phyloP scores from a whole-genome alignment of 202 grass and related monocot genomes.

The Carex sylvatica region DNA sequence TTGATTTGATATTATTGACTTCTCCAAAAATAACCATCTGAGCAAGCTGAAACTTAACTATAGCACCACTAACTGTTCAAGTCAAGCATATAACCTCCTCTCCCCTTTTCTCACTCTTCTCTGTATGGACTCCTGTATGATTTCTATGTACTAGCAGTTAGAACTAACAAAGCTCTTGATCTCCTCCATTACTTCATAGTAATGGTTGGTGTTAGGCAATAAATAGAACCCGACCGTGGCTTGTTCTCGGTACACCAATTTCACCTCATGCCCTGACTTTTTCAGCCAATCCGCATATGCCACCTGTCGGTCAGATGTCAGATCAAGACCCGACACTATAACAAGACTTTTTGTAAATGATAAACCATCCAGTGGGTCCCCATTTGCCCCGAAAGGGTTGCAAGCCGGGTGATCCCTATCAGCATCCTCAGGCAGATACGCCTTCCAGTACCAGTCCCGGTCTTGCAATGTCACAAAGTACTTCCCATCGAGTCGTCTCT shows the following conservation, averaged over 20 bases:
- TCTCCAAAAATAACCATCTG: background rate
- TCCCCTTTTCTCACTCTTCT: background rate
- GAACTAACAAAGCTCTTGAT: slow-evolving; percentile 68
- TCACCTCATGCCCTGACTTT: slow-evolving; percentile 60
- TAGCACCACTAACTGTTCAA: slow-evolving; percentile 10
- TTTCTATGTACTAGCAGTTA: slow-evolving; percentile 57
- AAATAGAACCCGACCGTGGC: slow-evolving; percentile 92
- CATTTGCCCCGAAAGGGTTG: slow-evolving; percentile 88
- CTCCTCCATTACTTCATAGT: slow-evolving; percentile 97
- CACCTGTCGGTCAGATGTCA: slow-evolving; percentile 80
- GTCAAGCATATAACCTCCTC: slow-evolving; percentile 16
- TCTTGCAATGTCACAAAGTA: slow-evolving; percentile 97
- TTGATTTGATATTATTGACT: background rate
- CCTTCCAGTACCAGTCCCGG: slow-evolving; percentile 99
- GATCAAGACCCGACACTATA: slow-evolving; percentile 86
- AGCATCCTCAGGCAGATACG: slow-evolving; percentile 84
- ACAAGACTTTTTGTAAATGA: slow-evolving; percentile 95
- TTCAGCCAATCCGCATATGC: slow-evolving; percentile 70
- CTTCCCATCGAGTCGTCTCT: slow-evolving; percentile 80
- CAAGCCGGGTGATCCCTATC: slow-evolving; percentile 86
- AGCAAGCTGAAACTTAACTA: slow-evolving; percentile 10
- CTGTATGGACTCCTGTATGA: slow-evolving; percentile 19
- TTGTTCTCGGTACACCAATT: slow-evolving; percentile 78
- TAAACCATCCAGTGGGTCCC: slow-evolving; percentile 38
- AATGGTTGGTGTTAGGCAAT: slow-evolving; percentile 87